These are phyloP conservation scores for Plantago elongata DNA, from an alignment of 257 asterid genomes.

Conservation along the genomic window DNA sequence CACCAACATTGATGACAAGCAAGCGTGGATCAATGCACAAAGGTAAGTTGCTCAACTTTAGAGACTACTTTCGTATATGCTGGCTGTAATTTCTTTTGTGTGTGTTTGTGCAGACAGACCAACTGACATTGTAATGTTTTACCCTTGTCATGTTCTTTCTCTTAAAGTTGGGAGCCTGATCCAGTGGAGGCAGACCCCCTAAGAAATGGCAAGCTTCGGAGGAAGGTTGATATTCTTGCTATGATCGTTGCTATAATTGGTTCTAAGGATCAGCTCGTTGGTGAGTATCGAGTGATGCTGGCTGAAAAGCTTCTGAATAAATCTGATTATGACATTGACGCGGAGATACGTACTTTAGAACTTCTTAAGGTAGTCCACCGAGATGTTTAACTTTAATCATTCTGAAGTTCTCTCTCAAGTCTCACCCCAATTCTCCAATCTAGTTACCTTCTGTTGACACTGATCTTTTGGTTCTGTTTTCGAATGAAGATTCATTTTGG, in stretches of 20 bases:
- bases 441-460: too few relatives aligned
- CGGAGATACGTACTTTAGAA: conserved; percentile 89
- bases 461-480: conserved; percentile 13
- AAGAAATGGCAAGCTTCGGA: conserved; percentile 71
- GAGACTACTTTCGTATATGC: not conserved
- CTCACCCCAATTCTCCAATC: conserved; percentile 1
- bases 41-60: conserved; percentile 32
- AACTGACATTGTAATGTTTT: conserved; percentile 8
- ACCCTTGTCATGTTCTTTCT: conserved; percentile 25
- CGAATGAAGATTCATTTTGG: conserved; percentile 91
- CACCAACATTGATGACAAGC: conserved; percentile 71
- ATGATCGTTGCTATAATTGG: conserved; percentile 95
- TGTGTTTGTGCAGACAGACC: not conserved
- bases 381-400: conserved; percentile 14
- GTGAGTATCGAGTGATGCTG: conserved; percentile 95
- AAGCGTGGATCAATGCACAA: conserved; percentile 92
- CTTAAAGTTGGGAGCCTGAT: conserved; percentile 94
- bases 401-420: conserved; percentile 24
- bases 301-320: conserved; percentile 97
- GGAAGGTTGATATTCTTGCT: conserved; percentile 95
- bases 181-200: conserved; percentile 92
- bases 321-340: conserved; percentile 89
- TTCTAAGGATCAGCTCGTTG: conserved; percentile 96
- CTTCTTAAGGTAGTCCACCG: conserved; percentile 72
- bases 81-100: not conserved